These are phyloP conservation scores for Multifurca ochricompacta DNA, from an alignment of 768 basidiomycete genomes.

Conservation along the genomic window DNA sequence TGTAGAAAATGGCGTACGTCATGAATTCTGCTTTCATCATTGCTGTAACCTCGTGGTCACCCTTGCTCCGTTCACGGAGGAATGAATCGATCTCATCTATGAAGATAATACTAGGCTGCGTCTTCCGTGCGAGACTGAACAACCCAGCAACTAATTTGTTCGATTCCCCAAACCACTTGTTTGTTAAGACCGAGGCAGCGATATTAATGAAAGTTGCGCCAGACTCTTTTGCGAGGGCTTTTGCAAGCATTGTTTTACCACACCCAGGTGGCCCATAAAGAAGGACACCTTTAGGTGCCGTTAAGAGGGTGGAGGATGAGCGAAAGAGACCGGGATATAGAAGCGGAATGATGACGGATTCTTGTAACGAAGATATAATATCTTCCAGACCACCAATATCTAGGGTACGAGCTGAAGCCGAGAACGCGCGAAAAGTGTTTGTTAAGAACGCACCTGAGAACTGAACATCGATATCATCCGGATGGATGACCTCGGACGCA, in stretches of 20 bases:
- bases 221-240: conserved; percentile 94
- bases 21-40: conserved; percentile 99
- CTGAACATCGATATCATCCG: conserved; percentile 73
- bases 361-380: conserved; percentile 83
- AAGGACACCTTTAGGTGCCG: conserved; percentile 92
- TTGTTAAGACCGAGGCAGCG: conserved; percentile 63
- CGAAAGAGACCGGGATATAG: conserved; percentile 85
- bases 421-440: background rate
- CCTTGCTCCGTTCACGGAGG: conserved; percentile 74
- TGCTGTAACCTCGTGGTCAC: conserved; percentile 94
- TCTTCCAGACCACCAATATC: conserved; percentile 92
- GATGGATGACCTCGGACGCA: conserved; percentile 88
- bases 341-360: conserved; percentile 93
- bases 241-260: conserved; percentile 99
- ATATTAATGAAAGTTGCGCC: conserved; percentile 95
- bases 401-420: conserved; percentile 22
- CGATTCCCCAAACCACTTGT: conserved; percentile 82
- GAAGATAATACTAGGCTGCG: conserved; percentile 94
- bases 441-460: conserved; percentile 52
- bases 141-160: conserved; percentile 95
- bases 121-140: conserved; percentile 89
- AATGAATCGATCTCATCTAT: conserved; percentile 99
- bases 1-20: conserved; percentile 49
- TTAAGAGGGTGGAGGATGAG: conserved; percentile 70
- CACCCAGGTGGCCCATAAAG: conserved; percentile 97